Evolutionary conservation across 1,284 basidiomycete species (phyloP).

Genomic region (Rhodotorula glutinis): DNA sequence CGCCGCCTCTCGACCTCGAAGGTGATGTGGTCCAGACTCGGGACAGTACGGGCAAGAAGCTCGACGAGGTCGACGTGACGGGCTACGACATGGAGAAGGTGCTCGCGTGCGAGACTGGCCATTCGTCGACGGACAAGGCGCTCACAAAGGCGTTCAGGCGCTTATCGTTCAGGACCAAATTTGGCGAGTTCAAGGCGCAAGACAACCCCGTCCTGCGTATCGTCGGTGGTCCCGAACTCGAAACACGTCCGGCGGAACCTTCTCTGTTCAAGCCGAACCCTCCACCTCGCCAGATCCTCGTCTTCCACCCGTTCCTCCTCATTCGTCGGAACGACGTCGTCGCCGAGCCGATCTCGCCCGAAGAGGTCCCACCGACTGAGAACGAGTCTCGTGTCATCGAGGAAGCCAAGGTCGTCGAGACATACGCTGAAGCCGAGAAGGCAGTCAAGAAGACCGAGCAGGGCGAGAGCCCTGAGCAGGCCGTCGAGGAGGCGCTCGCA

Average conservation of each 20-base stretch:
- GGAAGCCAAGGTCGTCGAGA: constrained; percentile 31
- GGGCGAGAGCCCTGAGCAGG: not conserved
- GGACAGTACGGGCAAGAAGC: constrained; percentile 13
- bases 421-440: constrained; percentile 26
- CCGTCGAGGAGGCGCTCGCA: not conserved
- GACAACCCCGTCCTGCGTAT: constrained; percentile 37
- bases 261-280: constrained; percentile 19
- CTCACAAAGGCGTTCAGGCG: constrained; percentile 35
- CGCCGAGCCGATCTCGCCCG: constrained; percentile 21
- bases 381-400: constrained; percentile 26
- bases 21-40: constrained; percentile 8
- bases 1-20: not conserved
- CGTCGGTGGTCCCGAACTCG: constrained; percentile 37
- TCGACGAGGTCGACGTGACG: constrained; percentile 39
- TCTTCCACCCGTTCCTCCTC: constrained; percentile 38
- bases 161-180: constrained; percentile 25
- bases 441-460: constrained; percentile 6
- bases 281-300: constrained; percentile 17
- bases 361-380: constrained; percentile 30
- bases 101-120: constrained; percentile 33
- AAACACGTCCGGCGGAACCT: constrained; percentile 21
- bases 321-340: constrained; percentile 20
- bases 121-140: constrained; percentile 31
- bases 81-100: constrained; percentile 34
- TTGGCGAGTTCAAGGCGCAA: constrained; percentile 24